These are phyloP conservation scores for Elongisporangium anandrum DNA, from an alignment of 352 stramenopile genomes.

Conservation along the genomic window DNA sequence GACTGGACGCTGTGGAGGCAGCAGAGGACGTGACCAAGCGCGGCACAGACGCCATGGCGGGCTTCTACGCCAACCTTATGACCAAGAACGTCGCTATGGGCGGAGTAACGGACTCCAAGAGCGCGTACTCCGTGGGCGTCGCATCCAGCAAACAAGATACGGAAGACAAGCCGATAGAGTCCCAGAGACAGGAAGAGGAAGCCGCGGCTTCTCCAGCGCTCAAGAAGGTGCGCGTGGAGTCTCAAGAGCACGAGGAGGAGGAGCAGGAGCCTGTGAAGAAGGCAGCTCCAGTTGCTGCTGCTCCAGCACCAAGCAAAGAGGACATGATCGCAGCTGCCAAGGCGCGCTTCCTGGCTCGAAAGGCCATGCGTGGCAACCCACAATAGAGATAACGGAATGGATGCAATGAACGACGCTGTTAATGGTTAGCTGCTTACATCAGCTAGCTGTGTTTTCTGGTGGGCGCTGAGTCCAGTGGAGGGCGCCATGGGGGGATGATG, in stretches of 20 bases:
- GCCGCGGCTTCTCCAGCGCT: slow-evolving; percentile 3
- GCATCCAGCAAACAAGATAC: not conserved
- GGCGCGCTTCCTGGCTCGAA: slow-evolving; percentile 83
- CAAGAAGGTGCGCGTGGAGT: slow-evolving; percentile 6
- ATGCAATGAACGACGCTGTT: slow-evolving; percentile 1
- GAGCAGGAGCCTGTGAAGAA: slow-evolving; percentile 14
- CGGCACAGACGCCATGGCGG: slow-evolving; percentile 66
- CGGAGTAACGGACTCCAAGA: slow-evolving; percentile 65
- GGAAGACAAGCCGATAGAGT: slow-evolving; percentile 5
- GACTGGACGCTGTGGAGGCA: slow-evolving; percentile 59
- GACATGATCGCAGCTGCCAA: slow-evolving; percentile 73
- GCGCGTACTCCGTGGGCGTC: slow-evolving; percentile 82
- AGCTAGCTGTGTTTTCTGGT: too few species aligned
- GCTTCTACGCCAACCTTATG: slow-evolving; percentile 89
- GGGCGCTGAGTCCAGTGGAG: too few species aligned
- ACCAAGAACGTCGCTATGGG: slow-evolving; percentile 93
- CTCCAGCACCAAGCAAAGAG: slow-evolving; percentile 34
- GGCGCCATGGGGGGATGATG: slow-evolving; percentile 1
- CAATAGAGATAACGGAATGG: slow-evolving; percentile 6
- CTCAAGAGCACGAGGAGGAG: slow-evolving; percentile 1
- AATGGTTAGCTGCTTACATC: too few species aligned
- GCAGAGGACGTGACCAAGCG: slow-evolving; percentile 76
- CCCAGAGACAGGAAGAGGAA: slow-evolving; percentile 5
- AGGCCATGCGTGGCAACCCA: slow-evolving; percentile 33
- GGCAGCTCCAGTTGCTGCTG: too few species aligned